Evolutionary conservation across 2,329 filamentous ascomycete genomes (phyloP).

Genomic region (Penicillium sp.): DNA sequence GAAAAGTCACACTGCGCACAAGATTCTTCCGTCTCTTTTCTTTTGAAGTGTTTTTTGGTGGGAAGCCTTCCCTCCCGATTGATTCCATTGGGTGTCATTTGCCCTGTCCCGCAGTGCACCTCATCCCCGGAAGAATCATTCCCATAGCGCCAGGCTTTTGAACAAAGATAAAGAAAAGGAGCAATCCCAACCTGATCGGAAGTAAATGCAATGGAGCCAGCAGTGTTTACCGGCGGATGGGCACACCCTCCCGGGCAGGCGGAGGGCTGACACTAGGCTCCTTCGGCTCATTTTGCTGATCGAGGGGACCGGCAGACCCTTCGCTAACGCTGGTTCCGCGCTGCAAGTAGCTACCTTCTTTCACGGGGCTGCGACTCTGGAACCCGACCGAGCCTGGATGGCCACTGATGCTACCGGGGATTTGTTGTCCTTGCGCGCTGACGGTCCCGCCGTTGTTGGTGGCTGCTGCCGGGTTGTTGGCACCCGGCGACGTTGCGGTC

Average conservation of each 20-base stretch:
- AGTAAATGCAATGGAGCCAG: conserved; percentile 3
- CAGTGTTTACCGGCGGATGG: conserved; percentile 58
- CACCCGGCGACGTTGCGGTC: conserved; percentile 59
- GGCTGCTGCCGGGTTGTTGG: conserved; percentile 34
- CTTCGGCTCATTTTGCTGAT: conserved; percentile 49
- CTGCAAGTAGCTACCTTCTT: conserved; percentile 84
- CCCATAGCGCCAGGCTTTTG: conserved; percentile 39
- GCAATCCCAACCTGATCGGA: conserved; percentile 3
- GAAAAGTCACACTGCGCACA: too few species aligned
- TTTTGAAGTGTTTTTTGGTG: too few species aligned
- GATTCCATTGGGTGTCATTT: conserved; percentile 5
- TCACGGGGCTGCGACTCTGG: conserved; percentile 75
- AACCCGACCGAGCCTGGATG: conserved; percentile 41
- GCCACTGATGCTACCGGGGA: conserved; percentile 44
- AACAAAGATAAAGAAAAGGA: conserved; percentile 17
- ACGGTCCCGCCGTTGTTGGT: conserved; percentile 30
- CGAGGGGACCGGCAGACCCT: conserved; percentile 23
- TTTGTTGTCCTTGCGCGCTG: conserved; percentile 39
- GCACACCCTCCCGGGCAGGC: conserved; percentile 54
- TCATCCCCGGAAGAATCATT: conserved; percentile 14
- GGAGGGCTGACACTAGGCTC: conserved; percentile 48
- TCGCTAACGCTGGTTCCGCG: conserved; percentile 70
- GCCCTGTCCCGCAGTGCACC: conserved; percentile 25
- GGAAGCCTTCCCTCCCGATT: conserved; percentile 2
- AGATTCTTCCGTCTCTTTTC: too few species aligned